These are phyloP conservation scores for Friedmanniomyces endolithicus DNA, from an alignment of 495 filamentous ascomycete species.

Conservation along the genomic window DNA sequence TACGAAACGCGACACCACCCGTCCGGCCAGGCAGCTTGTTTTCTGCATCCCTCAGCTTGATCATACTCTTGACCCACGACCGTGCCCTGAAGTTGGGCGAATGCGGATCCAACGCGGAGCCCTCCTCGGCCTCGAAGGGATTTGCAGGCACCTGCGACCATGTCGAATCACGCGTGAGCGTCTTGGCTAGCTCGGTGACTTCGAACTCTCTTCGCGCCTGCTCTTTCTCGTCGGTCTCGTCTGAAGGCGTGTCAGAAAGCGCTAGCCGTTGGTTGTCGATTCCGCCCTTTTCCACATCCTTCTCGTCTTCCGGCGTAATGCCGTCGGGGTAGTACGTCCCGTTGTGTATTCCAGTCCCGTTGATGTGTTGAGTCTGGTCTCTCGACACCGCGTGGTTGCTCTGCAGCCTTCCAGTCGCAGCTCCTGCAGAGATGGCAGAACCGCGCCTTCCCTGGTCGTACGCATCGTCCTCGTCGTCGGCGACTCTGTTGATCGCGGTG, in stretches of 20 bases:
- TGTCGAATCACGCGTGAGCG: constrained; percentile 22
- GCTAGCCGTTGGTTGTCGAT: constrained; percentile 16
- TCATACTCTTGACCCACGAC: constrained; percentile 44
- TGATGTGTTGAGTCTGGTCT: background rate
- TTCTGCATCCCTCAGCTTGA: constrained; percentile 27
- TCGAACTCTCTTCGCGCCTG: constrained; percentile 23
- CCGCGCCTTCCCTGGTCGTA: background rate
- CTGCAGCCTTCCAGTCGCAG: background rate
- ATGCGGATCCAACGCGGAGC: constrained; percentile 45
- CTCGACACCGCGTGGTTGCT: background rate
- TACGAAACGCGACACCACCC: constrained; percentile 35
- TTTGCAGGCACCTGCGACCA: constrained; percentile 20
- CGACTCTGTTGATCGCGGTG: background rate
- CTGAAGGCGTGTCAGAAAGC: background rate
- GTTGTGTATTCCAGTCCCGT: background rate
- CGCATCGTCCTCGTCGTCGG: background rate
- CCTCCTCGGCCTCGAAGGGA: constrained; percentile 30
- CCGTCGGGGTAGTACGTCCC: background rate
- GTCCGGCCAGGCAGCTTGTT: constrained; percentile 26
- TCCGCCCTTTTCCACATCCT: constrained; percentile 2
- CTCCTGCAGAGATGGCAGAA: background rate
- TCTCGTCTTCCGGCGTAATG: constrained; percentile 1
- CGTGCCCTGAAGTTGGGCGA: constrained; percentile 45
- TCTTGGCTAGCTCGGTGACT: constrained; percentile 26
- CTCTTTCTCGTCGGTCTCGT: constrained; percentile 23